Conservation (phyloP, 441 rosid species). For the Adansonia gregorii region DNA sequence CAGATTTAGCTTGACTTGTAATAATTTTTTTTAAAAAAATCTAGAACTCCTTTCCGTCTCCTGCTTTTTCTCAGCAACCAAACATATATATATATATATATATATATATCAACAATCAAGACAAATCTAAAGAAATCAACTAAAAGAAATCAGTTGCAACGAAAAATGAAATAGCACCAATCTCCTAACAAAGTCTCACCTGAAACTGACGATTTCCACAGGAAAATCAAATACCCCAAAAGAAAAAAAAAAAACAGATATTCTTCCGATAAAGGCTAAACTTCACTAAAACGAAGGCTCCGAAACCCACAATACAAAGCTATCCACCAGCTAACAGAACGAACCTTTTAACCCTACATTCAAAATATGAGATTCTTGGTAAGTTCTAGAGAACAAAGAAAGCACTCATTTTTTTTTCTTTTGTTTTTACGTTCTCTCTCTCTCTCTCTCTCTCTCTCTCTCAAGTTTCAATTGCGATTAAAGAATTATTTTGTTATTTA, state of each 20-base stretch:
- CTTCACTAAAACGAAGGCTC: background rate
- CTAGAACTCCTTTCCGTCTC: slow-evolving; percentile 14
- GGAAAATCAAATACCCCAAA: slow-evolving; percentile 6
- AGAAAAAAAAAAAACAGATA: slow-evolving; percentile 17
- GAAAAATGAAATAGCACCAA: slow-evolving; percentile 4
- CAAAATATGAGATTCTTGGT: slow-evolving; percentile 30
- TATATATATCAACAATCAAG: slow-evolving; percentile 16
- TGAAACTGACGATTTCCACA: slow-evolving; percentile 22
- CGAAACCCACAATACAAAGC: slow-evolving; percentile 6
- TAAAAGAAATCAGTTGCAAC: background rate
- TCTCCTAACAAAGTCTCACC: slow-evolving; percentile 40
- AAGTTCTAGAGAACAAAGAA: slow-evolving; percentile 45
- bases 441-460: too few species aligned
- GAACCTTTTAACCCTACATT: slow-evolving; percentile 26
- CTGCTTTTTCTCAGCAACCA: slow-evolving; percentile 32
- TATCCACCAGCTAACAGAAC: slow-evolving; percentile 8
- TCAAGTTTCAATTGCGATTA: background rate
- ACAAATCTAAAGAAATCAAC: slow-evolving; percentile 7
- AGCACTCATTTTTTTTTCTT: slow-evolving; percentile 18
- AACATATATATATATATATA: slow-evolving; percentile 20
- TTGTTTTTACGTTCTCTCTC: too few species aligned
- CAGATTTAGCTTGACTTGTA: background rate
- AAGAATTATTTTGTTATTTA: slow-evolving; percentile 31
- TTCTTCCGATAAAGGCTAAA: slow-evolving; percentile 32
- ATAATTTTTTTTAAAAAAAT: background rate